phyloP scores from a whole-genome alignment of 1,284 basidiomycete species.

The Laetiporus sulphureus region DNA sequence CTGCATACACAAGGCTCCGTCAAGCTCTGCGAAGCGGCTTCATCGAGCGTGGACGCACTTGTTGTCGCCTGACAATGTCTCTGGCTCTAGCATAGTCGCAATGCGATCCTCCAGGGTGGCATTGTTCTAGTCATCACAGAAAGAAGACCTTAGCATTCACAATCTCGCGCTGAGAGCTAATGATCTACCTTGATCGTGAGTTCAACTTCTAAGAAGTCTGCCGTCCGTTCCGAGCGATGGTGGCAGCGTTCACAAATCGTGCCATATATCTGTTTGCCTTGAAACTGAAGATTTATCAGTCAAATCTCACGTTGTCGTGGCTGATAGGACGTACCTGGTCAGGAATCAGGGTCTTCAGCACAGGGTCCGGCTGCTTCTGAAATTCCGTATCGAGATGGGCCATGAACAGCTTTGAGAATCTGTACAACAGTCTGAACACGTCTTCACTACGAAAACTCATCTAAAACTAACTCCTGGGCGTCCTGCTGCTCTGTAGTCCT shows the following conservation, averaged over 20 bases:
- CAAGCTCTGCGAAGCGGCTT: no score
- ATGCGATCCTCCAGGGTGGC: constrained; percentile 70
- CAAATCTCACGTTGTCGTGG: no score
- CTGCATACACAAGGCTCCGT: no score
- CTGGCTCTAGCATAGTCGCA: constrained; percentile 51
- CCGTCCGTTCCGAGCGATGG: constrained; percentile 56
- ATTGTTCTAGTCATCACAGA: constrained; percentile 43
- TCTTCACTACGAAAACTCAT: no score
- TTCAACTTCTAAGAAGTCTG: constrained; percentile 81
- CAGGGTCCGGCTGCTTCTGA: constrained; percentile 59
- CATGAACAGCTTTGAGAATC: constrained; percentile 93
- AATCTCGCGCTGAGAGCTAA: no score
- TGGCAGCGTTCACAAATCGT: constrained; percentile 71
- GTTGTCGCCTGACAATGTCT: constrained; percentile 77
- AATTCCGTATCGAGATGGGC: constrained; percentile 81
- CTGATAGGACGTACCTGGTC: constrained; percentile 45
- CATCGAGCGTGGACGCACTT: constrained; percentile 50
- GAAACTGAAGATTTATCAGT: constrained; percentile 49
- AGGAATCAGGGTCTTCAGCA: constrained; percentile 58
- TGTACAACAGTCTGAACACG: constrained; percentile 26
- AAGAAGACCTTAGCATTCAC: background rate
- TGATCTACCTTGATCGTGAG: constrained; percentile 66
- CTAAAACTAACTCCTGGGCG: constrained; percentile 84
- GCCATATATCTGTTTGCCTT: constrained; percentile 75
- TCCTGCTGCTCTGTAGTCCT: constrained; percentile 85